Percentiles rank a stretch among this genome's conserved stretches.
Evolutionary conservation across 768 basidiomycete genomes (phyloP).

Genomic region (Leccinum olivaceopallidum): DNA sequence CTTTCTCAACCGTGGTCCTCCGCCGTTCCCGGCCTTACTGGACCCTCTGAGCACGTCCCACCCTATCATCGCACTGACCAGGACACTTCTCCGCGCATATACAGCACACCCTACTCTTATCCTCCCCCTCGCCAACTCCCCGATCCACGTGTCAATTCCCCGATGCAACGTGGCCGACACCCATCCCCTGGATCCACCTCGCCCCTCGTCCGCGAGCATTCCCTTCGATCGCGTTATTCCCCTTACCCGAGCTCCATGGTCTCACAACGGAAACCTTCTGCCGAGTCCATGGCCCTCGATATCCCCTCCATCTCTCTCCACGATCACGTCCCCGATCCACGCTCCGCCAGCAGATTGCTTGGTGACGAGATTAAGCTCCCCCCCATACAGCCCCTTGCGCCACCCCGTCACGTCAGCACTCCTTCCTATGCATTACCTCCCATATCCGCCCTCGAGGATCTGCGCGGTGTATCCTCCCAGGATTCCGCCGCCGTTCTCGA

Average conservation of each 20-base stretch:
- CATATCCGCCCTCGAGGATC: slow-evolving; percentile 66
- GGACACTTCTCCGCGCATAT: slow-evolving; percentile 25
- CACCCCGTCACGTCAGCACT: slow-evolving; percentile 29
- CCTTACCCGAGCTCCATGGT: slow-evolving; percentile 42
- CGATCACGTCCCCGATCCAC: slow-evolving; percentile 30
- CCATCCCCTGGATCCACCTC: slow-evolving; percentile 29
- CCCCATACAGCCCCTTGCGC: slow-evolving; percentile 40
- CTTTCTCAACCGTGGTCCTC: slow-evolving; percentile 50
- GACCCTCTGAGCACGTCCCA: slow-evolving; percentile 22
- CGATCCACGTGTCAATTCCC: slow-evolving; percentile 30
- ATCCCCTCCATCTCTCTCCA: slow-evolving; percentile 37
- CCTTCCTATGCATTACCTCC: slow-evolving; percentile 61
- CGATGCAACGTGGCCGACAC: slow-evolving; percentile 32
- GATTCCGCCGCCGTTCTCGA: slow-evolving; percentile 69
- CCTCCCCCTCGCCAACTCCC: slow-evolving; percentile 30
- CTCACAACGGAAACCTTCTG: slow-evolving; percentile 27
- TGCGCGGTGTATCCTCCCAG: slow-evolving; percentile 48
- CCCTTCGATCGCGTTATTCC: slow-evolving; percentile 39
- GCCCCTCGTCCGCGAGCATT: slow-evolving; percentile 26
- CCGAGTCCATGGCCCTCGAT: slow-evolving; percentile 34
- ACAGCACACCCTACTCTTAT: slow-evolving; percentile 31
- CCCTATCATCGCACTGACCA: slow-evolving; percentile 30
- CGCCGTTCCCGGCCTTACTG: slow-evolving; percentile 39
- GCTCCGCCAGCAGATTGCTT: slow-evolving; percentile 23
- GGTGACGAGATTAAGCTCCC: slow-evolving; percentile 42